Percentiles rank a stretch among this genome's conserved stretches.
phyloP scores from a whole-genome alignment of 768 basidiomycete species.

The Mycena sanguinolenta region DNA sequence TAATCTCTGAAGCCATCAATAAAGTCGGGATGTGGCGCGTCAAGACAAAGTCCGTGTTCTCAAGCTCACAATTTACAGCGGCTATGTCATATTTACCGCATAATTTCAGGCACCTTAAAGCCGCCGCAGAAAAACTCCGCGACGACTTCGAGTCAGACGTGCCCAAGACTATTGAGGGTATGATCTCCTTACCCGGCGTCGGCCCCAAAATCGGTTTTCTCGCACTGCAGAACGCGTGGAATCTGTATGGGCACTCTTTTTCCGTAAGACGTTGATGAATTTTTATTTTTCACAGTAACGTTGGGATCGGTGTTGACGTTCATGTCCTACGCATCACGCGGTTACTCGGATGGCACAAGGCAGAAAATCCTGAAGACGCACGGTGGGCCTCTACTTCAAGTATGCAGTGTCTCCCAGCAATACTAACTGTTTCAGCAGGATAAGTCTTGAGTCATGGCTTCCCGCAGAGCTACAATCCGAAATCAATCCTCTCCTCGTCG shows the following conservation, averaged over 20 bases:
- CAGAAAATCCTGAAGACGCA: slow-evolving; percentile 91
- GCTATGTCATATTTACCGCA: slow-evolving; percentile 1
- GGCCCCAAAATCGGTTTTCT: slow-evolving; percentile 98
- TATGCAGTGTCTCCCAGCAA: neutral
- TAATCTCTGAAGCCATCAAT: slow-evolving; percentile 81
- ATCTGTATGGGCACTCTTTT: slow-evolving; percentile 63
- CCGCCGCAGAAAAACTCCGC: slow-evolving; percentile 75
- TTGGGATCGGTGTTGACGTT: slow-evolving; percentile 95
- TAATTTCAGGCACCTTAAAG: slow-evolving; percentile 74
- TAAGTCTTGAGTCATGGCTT: slow-evolving; percentile 89
- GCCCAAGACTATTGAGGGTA: slow-evolving; percentile 88
- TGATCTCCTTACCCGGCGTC: slow-evolving; percentile 90
- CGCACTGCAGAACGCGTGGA: slow-evolving; percentile 87
- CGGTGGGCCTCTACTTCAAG: slow-evolving; percentile 62
- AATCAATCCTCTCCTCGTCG: slow-evolving; percentile 86
- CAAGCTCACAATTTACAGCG: neutral
- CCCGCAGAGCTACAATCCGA: slow-evolving; percentile 79
- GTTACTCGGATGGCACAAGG: slow-evolving; percentile 92
- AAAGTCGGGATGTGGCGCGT: slow-evolving; percentile 95
- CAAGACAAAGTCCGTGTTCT: slow-evolving; percentile 77
- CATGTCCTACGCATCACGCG: slow-evolving; percentile 98
- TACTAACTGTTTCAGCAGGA: slow-evolving; percentile 49
- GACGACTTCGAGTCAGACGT: slow-evolving; percentile 88
- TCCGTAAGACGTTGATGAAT: neutral
- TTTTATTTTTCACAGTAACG: slow-evolving; percentile 64